phyloP scores from a whole-genome alignment of 2,329 filamentous ascomycete species.

The Fusarium praegraminearum region DNA sequence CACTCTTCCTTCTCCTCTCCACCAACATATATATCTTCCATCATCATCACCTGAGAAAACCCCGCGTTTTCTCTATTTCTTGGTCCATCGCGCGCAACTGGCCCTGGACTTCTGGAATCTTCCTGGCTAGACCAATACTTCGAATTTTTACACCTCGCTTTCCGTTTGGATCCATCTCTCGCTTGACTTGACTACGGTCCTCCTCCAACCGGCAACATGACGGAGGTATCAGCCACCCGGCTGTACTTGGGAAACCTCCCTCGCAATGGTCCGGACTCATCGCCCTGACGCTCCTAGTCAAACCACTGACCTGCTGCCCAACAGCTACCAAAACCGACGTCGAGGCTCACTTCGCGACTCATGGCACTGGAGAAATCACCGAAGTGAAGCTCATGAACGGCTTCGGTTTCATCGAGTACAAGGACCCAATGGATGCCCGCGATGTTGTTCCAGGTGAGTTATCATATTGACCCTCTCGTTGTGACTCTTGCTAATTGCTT shows the following conservation, averaged over 20 bases:
- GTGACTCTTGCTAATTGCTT: conserved; percentile 39
- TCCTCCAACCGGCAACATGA: conserved; percentile 66
- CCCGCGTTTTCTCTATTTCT: conserved; percentile 36
- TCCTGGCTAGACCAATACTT: conserved; percentile 24
- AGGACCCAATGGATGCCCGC: conserved; percentile 96
- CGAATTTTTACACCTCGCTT: conserved; percentile 18
- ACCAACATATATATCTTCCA: conserved; percentile 28
- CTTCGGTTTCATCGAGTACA: conserved; percentile 99
- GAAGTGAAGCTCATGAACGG: conserved; percentile 99
- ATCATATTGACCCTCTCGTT: conserved; percentile 25
- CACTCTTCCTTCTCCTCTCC: conserved; percentile 46
- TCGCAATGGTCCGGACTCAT: conserved; percentile 78
- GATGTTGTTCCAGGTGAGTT: conserved; percentile 95
- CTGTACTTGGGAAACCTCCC: conserved; percentile 98
- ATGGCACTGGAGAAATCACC: conserved; percentile 96
- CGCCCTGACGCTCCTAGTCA: conserved; percentile 48
- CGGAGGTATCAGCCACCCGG: conserved; percentile 92
- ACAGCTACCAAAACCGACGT: conserved; percentile 96
- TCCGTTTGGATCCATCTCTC: conserved; percentile 32
- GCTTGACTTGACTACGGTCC: conserved; percentile 32
- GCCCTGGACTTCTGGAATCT: conserved; percentile 42
- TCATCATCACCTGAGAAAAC: conserved; percentile 30
- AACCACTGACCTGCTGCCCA: conserved; percentile 60
- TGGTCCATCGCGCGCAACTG: conserved; percentile 44
- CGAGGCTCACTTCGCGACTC: conserved; percentile 92